A percentile compares a stretch with the other conserved stretches of the same genome.
phyloP scores from a whole-genome alignment of 1,284 basidiomycete species.

The Fistulina hepatica region DNA sequence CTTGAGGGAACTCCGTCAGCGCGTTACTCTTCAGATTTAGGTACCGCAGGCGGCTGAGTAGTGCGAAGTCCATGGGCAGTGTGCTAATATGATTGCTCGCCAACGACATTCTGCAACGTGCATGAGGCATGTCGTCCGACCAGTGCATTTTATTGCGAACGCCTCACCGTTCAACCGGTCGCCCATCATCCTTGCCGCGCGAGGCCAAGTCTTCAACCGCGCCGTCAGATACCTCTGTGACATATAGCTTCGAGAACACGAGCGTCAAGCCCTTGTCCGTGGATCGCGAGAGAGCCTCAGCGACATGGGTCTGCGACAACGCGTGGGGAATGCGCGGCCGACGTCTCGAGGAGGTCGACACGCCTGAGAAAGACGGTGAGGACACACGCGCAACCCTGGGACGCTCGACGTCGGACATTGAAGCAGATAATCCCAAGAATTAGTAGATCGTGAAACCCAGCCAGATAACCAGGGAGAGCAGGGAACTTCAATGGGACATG shows the following conservation, averaged over 20 bases:
- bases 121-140: constrained; percentile 2
- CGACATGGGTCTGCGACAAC: too few species aligned
- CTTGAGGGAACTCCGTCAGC: constrained; percentile 76
- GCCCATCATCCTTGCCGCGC: constrained; percentile 39
- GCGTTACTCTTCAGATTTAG: constrained; percentile 88
- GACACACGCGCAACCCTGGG: too few species aligned
- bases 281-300: constrained; percentile 60
- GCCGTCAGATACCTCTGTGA: constrained; percentile 65
- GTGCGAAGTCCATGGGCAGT: constrained; percentile 71
- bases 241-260: constrained; percentile 66
- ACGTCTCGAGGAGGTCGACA: constrained; percentile 31
- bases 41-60: constrained; percentile 75
- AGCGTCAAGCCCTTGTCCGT: constrained; percentile 73
- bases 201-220: constrained; percentile 58
- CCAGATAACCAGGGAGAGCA: too few species aligned
- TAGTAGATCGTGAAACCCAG: too few species aligned
- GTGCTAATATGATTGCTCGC: constrained; percentile 77
- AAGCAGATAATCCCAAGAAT: too few species aligned
- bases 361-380: constrained; percentile 13
- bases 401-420: too few species aligned
- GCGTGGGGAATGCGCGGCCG: too few species aligned
- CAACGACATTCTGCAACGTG: constrained; percentile 61
- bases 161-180: constrained; percentile 59
- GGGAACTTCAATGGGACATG: too few species aligned
- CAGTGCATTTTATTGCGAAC: background rate